Evolutionary conservation across 768 basidiomycete genomes (phyloP), one percentile per base, ranked within the genome.

Genomic region (Mrakia hoshinonis): DNA sequence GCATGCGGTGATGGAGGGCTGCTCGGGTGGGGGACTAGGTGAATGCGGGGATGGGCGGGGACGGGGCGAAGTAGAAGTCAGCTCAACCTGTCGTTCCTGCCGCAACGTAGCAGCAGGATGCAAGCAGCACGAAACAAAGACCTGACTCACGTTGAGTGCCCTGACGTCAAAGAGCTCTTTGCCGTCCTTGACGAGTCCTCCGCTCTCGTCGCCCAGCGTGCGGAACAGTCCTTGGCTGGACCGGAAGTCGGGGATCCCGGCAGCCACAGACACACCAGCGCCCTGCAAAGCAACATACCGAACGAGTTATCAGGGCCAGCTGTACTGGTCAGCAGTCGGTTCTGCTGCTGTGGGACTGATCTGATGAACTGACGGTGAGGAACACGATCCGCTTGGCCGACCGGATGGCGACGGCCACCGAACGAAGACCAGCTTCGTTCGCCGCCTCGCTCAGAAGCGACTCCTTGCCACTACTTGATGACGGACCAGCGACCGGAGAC

Each of bases 161-260:
- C 89, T 90, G 20, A 90, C 90, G 82, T 94, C 90, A 76, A 95
- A 95, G 3, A 95, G 82, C 77, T 94, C 92, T 78, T 87, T 92
- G 2, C 91, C 89, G 4, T 88, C 89, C 47, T 84, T 82, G 78
- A 91, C 81, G 26, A 82, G 87, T 70, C 85, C 85, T 0, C 89
- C 88, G 78, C 92, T 88, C 76, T 89, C 88, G 75, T 86, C 83
- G 78, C 89, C 91, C 74, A 91, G 79, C 24, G 85, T 83, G 76
- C 87, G 86, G 78, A 93, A 94, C 34, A 93, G 81, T 36, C 91
- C 91, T 68, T 87, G 86, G 20, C 86, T 79, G 13, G 90, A 92
- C 75, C 92, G 82, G 78, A 95, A 94, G 80, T 93, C 92, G 39
- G 92, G 92, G 55, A 94, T 93, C 20, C 90, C 90, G 60, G 90